phyloP scores from a whole-genome alignment of 495 filamentous ascomycete genomes.

The Platismatia glauca region DNA sequence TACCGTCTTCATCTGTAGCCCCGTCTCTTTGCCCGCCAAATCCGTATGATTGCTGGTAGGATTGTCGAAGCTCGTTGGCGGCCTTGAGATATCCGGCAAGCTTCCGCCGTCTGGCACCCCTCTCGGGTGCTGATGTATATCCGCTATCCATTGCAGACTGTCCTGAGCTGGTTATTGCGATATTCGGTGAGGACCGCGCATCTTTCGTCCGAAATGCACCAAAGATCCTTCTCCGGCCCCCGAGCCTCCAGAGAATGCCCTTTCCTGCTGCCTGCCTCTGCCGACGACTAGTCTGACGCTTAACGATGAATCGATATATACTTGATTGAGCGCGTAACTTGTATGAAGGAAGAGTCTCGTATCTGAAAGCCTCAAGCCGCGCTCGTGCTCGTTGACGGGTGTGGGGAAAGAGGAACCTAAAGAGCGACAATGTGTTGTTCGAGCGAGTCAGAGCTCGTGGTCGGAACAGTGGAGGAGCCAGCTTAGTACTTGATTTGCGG shows the following conservation, averaged over 20 bases:
- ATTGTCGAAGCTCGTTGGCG: constrained; percentile 83
- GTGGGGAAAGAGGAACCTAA: constrained; percentile 51
- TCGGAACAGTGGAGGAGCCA: constrained; percentile 24
- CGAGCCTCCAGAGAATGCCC: constrained; percentile 44
- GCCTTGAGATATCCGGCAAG: constrained; percentile 78
- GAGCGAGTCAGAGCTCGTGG: constrained; percentile 17
- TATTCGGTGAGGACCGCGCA: constrained; percentile 16
- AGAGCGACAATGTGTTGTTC: constrained; percentile 32
- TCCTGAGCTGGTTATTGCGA: constrained; percentile 7
- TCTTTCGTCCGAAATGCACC: constrained; percentile 26
- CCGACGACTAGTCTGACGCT: constrained; percentile 47
- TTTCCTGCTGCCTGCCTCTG: constrained; percentile 34
- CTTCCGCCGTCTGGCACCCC: constrained; percentile 65
- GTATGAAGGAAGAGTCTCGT: constrained; percentile 63
- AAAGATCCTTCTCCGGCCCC: constrained; percentile 39
- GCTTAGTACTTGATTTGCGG: constrained; percentile 9
- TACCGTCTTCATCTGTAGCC: constrained; percentile 42
- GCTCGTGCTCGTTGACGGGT: constrained; percentile 51
- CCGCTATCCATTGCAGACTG: constrained; percentile 20
- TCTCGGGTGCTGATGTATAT: constrained; percentile 39
- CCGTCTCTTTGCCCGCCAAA: constrained; percentile 39
- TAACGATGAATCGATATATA: constrained; percentile 64
- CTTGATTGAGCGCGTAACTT: constrained; percentile 61
- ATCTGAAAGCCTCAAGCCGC: constrained; percentile 55
- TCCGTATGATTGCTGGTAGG: constrained; percentile 56